These are phyloP conservation scores for Russula earlei DNA, from an alignment of 768 basidiomycete genomes.

Conservation along the genomic window DNA sequence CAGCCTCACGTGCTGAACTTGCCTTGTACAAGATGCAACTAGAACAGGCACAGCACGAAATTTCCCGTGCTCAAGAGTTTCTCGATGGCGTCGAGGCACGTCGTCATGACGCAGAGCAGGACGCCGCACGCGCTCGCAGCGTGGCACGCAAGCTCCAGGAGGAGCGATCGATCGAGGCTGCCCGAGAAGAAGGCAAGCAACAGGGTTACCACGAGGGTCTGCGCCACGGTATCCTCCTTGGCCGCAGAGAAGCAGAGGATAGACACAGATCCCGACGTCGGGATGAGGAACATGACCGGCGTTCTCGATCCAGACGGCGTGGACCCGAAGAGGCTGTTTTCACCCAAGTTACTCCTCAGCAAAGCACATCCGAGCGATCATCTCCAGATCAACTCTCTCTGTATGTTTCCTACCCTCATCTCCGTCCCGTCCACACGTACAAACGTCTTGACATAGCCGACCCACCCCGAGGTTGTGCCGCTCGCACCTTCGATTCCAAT, in stretches of 20 bases:
- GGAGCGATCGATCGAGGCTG: conserved; percentile 42
- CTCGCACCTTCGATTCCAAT: conserved; percentile 5
- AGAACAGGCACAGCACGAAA: conserved; percentile 57
- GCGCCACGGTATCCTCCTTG: conserved; percentile 37
- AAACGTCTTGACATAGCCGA: not conserved
- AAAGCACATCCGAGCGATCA: not conserved
- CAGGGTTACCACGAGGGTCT: conserved; percentile 52
- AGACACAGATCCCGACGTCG: conserved; percentile 4
- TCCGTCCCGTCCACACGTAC: not conserved
- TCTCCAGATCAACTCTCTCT: conserved; percentile 1
- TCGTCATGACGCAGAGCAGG: conserved; percentile 52
- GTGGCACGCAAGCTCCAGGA: conserved; percentile 47
- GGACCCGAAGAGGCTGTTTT: conserved; percentile 7
- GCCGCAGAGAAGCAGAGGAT: conserved; percentile 33
- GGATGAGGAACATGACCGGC: not conserved
- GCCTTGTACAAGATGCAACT: conserved; percentile 57
- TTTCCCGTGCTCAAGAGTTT: conserved; percentile 55
- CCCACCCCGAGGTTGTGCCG: conserved; percentile 8
- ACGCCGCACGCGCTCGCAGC: conserved; percentile 46
- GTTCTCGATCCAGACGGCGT: conserved; percentile 3
- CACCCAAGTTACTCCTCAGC: not conserved
- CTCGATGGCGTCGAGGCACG: conserved; percentile 50
- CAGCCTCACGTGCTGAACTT: conserved; percentile 45
- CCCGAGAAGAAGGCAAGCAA: conserved; percentile 56
- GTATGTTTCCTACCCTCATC: not conserved